Base-by-base conservation (phyloP, 2,329 filamentous ascomycete genomes). In the Colletotrichum noveboracense region DNA sequence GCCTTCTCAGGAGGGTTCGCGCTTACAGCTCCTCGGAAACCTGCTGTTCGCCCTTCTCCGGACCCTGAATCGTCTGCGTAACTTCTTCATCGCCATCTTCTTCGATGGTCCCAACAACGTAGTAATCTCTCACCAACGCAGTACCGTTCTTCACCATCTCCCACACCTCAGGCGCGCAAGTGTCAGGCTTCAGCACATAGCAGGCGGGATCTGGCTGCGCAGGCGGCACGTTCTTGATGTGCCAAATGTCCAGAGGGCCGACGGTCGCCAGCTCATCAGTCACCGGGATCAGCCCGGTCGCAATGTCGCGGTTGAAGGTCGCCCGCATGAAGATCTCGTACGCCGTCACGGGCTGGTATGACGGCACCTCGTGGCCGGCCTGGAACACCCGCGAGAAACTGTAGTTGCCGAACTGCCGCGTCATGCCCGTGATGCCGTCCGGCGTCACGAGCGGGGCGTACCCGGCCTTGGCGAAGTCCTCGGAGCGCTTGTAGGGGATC, bases 381-480 rank as follows among this genome's bases (percentile, higher is more conserved):
- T 92, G 85, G 79, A 89, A 92, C 6, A 92, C 87, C 0, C 91
- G 86, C 38, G 89, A 88, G 82, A 92, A 93, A 13, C 88, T 90
- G 77, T 92, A 88, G 79, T 95, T 95, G 16, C 93, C 93, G 78
- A 90, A 91, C 80, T 95, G 93, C 1, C 93, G 88, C 1, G 94
- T 93, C 77, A 91, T 89, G 3, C 94, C 94, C n/a, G 89, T 92
- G 80, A 91, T 88, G 83, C 92, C 92, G 8, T 88, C 87, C 79
- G 93, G 92, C 18, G 92, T 89, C 13, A 90, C 84, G 73, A 95
- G 89, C 16, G 92, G 89, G 0, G 90, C 88, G 81, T 95, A 95
- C 1, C 93, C 93, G 2, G 93, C 91, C 0, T 85, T 80, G 6
- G 86, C 85, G 80, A 94, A 94, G 14, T 79, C 79, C 60, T 87